These are phyloP conservation scores for Thraustochytrium sp. DNA, from an alignment of 352 stramenopile species.

Conservation along the genomic window DNA sequence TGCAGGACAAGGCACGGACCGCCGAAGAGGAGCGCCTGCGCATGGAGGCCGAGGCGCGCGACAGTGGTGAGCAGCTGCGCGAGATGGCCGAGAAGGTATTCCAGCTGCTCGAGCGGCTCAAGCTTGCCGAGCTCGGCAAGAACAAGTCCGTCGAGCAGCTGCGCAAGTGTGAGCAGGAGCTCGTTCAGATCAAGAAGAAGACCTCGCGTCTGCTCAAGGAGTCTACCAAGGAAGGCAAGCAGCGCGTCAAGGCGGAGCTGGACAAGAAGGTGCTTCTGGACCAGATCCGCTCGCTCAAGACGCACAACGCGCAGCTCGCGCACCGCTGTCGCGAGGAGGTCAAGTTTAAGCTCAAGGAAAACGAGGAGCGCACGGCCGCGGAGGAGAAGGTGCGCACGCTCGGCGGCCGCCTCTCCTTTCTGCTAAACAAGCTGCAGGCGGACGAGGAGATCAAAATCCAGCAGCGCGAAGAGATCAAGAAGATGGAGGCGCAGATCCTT, in stretches of 20 bases:
- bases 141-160: constrained; percentile 88
- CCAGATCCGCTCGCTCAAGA: constrained; percentile 87
- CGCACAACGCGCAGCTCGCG: constrained; percentile 85
- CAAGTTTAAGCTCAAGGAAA: constrained; percentile 82
- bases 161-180: constrained; percentile 87
- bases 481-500: constrained; percentile 81
- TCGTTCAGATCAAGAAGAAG: constrained; percentile 88
- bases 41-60: constrained; percentile 88
- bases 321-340: constrained; percentile 79
- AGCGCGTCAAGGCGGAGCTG: constrained; percentile 81
- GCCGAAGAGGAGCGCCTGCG: constrained; percentile 81
- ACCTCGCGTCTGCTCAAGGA: constrained; percentile 86
- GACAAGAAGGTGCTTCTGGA: constrained; percentile 88
- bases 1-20: constrained; percentile 74
- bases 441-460: constrained; percentile 88
- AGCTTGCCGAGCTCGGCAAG: constrained; percentile 88
- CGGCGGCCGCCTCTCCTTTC: constrained; percentile 79
- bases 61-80: constrained; percentile 85
- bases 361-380: constrained; percentile 79
- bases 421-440: constrained; percentile 93
- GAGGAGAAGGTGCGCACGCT: constrained; percentile 86
- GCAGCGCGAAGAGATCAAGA: constrained; percentile 85
- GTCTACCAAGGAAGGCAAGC: constrained; percentile 81
- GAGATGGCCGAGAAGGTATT: constrained; percentile 96
- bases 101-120: constrained; percentile 88